Evolutionary conservation across 345 rosid genomes (phyloP).

Genomic region (Hibiscus trionum): DNA sequence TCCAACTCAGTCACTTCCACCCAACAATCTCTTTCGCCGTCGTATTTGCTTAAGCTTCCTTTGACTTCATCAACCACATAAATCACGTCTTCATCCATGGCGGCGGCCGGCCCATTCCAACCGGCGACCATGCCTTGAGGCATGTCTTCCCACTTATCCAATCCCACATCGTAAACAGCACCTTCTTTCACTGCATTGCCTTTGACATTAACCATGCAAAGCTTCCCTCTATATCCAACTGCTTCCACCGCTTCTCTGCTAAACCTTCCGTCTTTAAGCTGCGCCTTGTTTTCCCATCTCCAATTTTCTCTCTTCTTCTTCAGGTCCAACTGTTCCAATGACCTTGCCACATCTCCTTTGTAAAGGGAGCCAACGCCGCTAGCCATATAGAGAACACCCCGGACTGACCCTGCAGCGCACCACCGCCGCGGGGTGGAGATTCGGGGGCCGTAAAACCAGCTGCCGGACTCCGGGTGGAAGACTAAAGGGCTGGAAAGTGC

Average conservation of each 20-base stretch:
- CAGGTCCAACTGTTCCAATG: slow-evolving; percentile 39
- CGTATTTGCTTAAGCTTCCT: slow-evolving; percentile 31
- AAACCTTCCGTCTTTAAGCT: slow-evolving; percentile 38
- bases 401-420: slow-evolving; percentile 38
- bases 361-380: slow-evolving; percentile 37
- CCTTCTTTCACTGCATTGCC: slow-evolving; percentile 45
- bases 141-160: slow-evolving; percentile 35
- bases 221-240: slow-evolving; percentile 37
- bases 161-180: slow-evolving; percentile 28
- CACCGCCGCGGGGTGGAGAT: slow-evolving; percentile 33
- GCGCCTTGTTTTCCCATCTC: slow-evolving; percentile 32
- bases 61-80: slow-evolving; percentile 41
- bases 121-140: slow-evolving; percentile 46
- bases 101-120: slow-evolving; percentile 47
- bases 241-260: slow-evolving; percentile 56
- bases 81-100: slow-evolving; percentile 35
- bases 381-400: slow-evolving; percentile 34
- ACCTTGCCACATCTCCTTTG: slow-evolving; percentile 30
- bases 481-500: slow-evolving; percentile 43
- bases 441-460: slow-evolving; percentile 38
- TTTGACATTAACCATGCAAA: slow-evolving; percentile 51
- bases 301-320: background rate
- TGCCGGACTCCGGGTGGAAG: slow-evolving; percentile 28
- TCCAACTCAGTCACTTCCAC: slow-evolving; percentile 26
- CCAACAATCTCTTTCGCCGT: slow-evolving; percentile 32